Evolutionary conservation across 108 stramenopile genomes (phyloP).

Genomic region (Stephanodiscus minutulus): DNA sequence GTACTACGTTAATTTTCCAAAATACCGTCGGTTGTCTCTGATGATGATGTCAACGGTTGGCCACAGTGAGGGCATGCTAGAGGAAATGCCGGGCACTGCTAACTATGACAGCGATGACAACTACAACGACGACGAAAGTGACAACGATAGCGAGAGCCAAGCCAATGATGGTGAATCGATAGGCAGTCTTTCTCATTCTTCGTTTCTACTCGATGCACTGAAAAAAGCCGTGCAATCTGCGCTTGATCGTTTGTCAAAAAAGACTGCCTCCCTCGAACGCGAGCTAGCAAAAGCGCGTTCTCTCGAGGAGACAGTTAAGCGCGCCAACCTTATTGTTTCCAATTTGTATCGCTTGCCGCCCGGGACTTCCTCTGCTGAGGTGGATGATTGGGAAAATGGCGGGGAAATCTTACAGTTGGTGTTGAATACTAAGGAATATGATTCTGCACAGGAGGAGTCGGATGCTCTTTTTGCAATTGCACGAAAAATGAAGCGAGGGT

Average conservation of each 20-base stretch:
- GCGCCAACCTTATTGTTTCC: conserved; percentile 78
- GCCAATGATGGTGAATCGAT: conserved; percentile 6
- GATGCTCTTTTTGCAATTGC: conserved; percentile 80
- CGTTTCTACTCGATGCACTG: conserved; percentile 6
- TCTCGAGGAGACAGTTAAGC: conserved; percentile 62
- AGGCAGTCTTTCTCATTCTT: neutral
- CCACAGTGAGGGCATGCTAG: neutral
- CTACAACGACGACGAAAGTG: neutral
- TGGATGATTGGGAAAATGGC: conserved; percentile 86
- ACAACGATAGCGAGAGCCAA: neutral
- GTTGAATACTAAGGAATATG: conserved; percentile 60
- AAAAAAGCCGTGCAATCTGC: conserved; percentile 32
- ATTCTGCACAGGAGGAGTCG: conserved; percentile 73
- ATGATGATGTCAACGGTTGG: neutral
- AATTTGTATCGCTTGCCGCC: conserved; percentile 69
- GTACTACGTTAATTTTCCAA: neutral
- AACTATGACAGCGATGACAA: conserved; percentile 5
- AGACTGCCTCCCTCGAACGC: conserved; percentile 63
- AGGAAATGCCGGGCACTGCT: neutral
- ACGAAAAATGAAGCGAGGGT: conserved; percentile 83
- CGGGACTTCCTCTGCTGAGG: conserved; percentile 55
- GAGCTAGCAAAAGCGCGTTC: conserved; percentile 72
- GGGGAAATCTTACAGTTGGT: conserved; percentile 62
- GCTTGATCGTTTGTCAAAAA: conserved; percentile 37
- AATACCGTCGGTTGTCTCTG: neutral